These are phyloP conservation scores for Aphanocladium album DNA, from an alignment of 2,329 filamentous ascomycete species.

Conservation along the genomic window DNA sequence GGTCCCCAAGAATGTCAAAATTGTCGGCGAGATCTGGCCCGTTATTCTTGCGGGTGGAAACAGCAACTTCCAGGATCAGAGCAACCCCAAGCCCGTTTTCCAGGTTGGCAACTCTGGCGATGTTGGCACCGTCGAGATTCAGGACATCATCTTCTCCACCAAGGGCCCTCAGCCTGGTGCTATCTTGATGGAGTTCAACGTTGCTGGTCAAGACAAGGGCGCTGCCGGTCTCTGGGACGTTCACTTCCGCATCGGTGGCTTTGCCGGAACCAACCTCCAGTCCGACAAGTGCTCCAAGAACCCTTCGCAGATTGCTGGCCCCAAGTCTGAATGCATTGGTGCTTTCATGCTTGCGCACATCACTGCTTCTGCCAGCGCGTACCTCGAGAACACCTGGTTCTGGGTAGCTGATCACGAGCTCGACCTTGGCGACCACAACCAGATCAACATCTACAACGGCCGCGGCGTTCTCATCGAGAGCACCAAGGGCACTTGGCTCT, in stretches of 20 bases:
- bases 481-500: conserved; percentile 71
- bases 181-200: conserved; percentile 88
- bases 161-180: conserved; percentile 79
- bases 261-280: conserved; percentile 77
- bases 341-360: conserved; percentile 67
- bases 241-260: conserved; percentile 90
- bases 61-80: conserved; percentile 64
- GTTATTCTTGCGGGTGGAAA: conserved; percentile 77
- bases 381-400: conserved; percentile 86
- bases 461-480: conserved; percentile 79
- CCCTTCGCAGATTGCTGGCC: conserved; percentile 54
- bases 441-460: conserved; percentile 84
- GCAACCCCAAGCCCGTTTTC: conserved; percentile 77
- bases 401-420: conserved; percentile 92
- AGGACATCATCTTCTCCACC: conserved; percentile 80
- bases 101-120: conserved; percentile 77
- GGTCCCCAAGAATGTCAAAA: conserved; percentile 74
- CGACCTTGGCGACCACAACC: conserved; percentile 65
- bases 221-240: conserved; percentile 85
- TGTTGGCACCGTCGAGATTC: conserved; percentile 76
- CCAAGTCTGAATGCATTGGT: conserved; percentile 65
- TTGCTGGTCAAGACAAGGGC: conserved; percentile 62
- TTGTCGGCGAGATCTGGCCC: conserved; percentile 89
- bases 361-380: conserved; percentile 58
- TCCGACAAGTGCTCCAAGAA: conserved; percentile 75